A percentile compares a stretch with the other conserved stretches of the same genome.
Conservation (phyloP, 164 flowering plant species). For the Brasenia schreberi region DNA sequence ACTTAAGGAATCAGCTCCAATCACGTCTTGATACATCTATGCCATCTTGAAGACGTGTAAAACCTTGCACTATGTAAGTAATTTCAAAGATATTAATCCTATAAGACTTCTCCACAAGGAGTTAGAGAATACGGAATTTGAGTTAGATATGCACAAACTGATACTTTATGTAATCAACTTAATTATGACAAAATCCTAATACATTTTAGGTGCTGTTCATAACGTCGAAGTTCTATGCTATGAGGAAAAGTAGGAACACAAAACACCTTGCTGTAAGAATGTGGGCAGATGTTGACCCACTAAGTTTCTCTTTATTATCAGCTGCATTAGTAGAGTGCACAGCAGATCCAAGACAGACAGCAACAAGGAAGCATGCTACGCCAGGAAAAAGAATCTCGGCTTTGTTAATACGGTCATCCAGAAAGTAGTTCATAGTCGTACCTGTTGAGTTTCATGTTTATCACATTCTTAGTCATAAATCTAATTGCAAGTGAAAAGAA, state of each 20-base stretch:
- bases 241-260: neutral
- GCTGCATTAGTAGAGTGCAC: slow-evolving; percentile 69
- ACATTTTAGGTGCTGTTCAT: neutral
- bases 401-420: slow-evolving; percentile 64
- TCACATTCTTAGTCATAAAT: no score
- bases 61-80: neutral
- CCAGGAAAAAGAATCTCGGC: slow-evolving; percentile 92
- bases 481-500: no score
- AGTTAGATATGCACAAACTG: neutral
- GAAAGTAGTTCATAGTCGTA: slow-evolving; percentile 77
- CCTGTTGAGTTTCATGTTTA: slow-evolving; percentile 27
- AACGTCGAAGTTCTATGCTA: neutral
- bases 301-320: slow-evolving; percentile 51
- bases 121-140: neutral
- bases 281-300: slow-evolving; percentile 7
- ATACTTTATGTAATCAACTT: no score
- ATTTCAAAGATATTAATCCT: neutral
- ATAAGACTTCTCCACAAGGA: neutral
- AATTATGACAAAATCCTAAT: neutral
- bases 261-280: neutral
- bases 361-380: slow-evolving; percentile 68
- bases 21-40: neutral
- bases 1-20: neutral
- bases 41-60: neutral
- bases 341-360: slow-evolving; percentile 64